Evolutionary conservation across 2,329 filamentous ascomycete species (phyloP), one percentile per base, ranked within the genome.

Genomic region (Colletotrichum abscissum): DNA sequence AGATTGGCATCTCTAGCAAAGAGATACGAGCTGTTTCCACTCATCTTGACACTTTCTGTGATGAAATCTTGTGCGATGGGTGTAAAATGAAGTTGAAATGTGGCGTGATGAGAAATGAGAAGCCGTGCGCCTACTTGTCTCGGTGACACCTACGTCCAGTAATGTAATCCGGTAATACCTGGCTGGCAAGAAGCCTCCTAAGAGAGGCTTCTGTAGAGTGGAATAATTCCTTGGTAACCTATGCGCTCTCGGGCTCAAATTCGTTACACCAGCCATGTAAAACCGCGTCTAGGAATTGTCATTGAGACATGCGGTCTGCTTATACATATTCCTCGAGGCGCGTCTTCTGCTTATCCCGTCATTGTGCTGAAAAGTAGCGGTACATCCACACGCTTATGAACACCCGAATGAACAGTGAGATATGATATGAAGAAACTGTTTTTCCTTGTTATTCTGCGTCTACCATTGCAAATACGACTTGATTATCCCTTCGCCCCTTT

Each of bases 301-400:
- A 19, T 1, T 19, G 1, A 35, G 33, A 35, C 2, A n/a, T 1
- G 0, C 1, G 42, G 19, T n/a, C 19, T 9, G 16, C 19, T n/a
- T 8, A 2, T 19, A 11, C 8, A n/a, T 0, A 0, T 5, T 49
- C 42, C 2, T 49, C 16, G 0, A 49, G 42, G 3, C 42, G 0
- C 0, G 0, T 5, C 19, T 49, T 1, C 42, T 49, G 42, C 19
- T 2, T n/a, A n/a, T n/a, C 0, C 42, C 42, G 7, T n/a, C 42
- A 49, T 19, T 8, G 42, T 19, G 42, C 7, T 0, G 16, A 4
- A 9, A 0, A 0, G 14, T 19, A 46, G 42, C 16, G 0, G 42
- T 19, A 46, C 14, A 46, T n/a, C 1, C 42, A n/a, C 19, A 46
- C 14, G 42, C 42, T 46, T 46, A 6, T 46, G 19, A 46, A 46